These are phyloP conservation scores for Suhomyces coccinellae DNA, from an alignment of 1,139 yeast species.

Conservation along the genomic window DNA sequence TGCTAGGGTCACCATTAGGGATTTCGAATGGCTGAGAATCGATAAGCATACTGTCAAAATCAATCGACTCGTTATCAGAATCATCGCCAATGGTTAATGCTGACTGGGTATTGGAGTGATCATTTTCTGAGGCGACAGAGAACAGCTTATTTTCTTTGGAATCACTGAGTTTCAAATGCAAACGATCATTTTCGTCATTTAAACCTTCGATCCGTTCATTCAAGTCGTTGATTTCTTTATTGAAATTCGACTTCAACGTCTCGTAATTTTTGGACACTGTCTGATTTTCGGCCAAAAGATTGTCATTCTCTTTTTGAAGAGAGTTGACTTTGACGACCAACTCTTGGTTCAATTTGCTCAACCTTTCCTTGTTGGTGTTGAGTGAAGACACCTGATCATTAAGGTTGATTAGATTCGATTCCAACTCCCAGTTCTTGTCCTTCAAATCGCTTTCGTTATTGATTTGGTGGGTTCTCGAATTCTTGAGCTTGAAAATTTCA, in stretches of 20 bases:
- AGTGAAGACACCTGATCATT: conserved; percentile 43
- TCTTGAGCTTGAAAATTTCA: conserved; percentile 37
- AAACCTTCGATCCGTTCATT: conserved; percentile 53
- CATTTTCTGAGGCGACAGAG: conserved; percentile 1
- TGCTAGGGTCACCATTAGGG: conserved; percentile 43
- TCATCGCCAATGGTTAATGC: conserved; percentile 18
- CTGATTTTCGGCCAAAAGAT: conserved; percentile 41
- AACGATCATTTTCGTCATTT: conserved; percentile 63
- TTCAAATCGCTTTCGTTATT: conserved; percentile 51
- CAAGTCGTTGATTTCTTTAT: conserved; percentile 46
- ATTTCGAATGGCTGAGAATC: conserved; percentile 32
- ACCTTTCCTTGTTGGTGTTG: conserved; percentile 31
- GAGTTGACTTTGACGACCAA: conserved; percentile 32
- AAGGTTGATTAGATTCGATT: conserved; percentile 53
- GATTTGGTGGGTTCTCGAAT: conserved; percentile 32
- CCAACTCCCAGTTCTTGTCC: conserved; percentile 81
- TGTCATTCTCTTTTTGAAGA: conserved; percentile 51
- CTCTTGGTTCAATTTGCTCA: conserved; percentile 31
- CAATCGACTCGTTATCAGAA: conserved; percentile 32
- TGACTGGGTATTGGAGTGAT: conserved; percentile 9
- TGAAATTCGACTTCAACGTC: conserved; percentile 33
- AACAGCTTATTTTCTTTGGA: conserved; percentile 9
- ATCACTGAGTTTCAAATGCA: conserved; percentile 42
- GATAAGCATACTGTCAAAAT: conserved; percentile 36
- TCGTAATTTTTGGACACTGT: conserved; percentile 40